Evolutionary conservation across 306 rosid species (phyloP), one percentile per base, ranked within the genome.

Genomic region (Sindora glabra): DNA sequence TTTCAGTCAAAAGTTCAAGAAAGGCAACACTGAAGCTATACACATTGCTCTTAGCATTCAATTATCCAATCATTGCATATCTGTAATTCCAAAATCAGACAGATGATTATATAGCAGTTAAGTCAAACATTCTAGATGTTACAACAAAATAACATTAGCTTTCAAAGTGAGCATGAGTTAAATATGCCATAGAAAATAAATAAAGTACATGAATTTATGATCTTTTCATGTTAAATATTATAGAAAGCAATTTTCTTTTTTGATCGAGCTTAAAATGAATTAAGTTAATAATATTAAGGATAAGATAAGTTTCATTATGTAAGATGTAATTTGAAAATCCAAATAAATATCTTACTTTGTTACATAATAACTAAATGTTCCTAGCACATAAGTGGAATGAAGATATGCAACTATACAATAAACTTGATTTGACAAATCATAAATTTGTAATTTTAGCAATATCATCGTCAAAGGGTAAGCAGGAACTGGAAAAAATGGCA

Each of bases 331-430:
- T n/a, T n/a, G n/a, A n/a, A n/a, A n/a, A n/a, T n/a, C n/a, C n/a
- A n/a, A n/a, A n/a, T n/a, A n/a, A n/a, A n/a, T n/a, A 61, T 70
- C 90, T 86, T 89, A 89, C 95, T 89, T 95, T 4, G 97, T 95
- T 51, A 92, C 95, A 74, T 89, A 95, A 76, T 89, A 89, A 55
- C 97, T 95, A 65, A 86, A 86, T 62, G 95, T 89, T 70, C 95
- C 97, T 22, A 89, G 94, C 70, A 81, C 97, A 67, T 92, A 95
- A 25, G 97, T 86, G 14, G 97, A 89, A 59, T 86, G 95, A 67
- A 89, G 97, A 41, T 95, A 89, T 17, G 97, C 92, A 40, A 95
- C 95, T 89, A 83, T 86, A 79, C 86, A 95, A 44, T 95, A 92
- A 71, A 95, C 95, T 70, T 89, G 97, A 57, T 89, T 89, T 70